Evolutionary conservation across 129 eudicot genomes (phyloP), one percentile per base, ranked within the genome.

Genomic region (Artemisia argyi): DNA sequence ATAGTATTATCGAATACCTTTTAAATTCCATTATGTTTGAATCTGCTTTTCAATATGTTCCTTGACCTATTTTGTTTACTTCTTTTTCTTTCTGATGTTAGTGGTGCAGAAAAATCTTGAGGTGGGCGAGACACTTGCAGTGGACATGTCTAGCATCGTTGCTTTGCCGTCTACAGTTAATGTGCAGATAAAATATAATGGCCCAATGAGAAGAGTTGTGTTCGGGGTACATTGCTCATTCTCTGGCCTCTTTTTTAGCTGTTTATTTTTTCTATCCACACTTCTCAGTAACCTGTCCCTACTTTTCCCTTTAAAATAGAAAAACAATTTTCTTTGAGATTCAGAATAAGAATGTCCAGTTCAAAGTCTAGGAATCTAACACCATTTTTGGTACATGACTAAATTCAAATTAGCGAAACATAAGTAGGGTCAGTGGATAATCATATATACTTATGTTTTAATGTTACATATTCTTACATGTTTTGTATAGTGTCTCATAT

Each of bases 21-120:
- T 64, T 35, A 67, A 48, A 51, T 32, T 64, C 11, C 2, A 0
- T 73, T 15, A 17, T 26, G 20, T 35, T 50, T 72, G 44, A 52
- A 46, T 64, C n/a, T 61, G 6, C 60, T 68, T 44, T 30, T 46
- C 32, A 22, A 15, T 48, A 3, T 44, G 35, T 39, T 16, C 56
- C 20, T 32, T 42, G 64, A 71, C 56, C 15, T 72, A 15, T 51
- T 18, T 57, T 42, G 68, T 74, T 67, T 20, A 58, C 35, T 26
- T 54, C 15, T 20, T 63, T 62, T 73, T 39, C 18, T 76, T 53
- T 72, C 47, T 74, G 73, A 55, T 76, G 70, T 81, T 73, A 94
- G 98, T 94, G 77, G 97, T 94, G 61, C 98, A 94, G 97, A 94
- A 94, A 86, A 88, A 90, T 86, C 98, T 94, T 4, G 96, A 94